These are phyloP conservation scores for Fusarium tanahbumbuense DNA, from an alignment of 2,329 filamentous ascomycete species.

Conservation along the genomic window DNA sequence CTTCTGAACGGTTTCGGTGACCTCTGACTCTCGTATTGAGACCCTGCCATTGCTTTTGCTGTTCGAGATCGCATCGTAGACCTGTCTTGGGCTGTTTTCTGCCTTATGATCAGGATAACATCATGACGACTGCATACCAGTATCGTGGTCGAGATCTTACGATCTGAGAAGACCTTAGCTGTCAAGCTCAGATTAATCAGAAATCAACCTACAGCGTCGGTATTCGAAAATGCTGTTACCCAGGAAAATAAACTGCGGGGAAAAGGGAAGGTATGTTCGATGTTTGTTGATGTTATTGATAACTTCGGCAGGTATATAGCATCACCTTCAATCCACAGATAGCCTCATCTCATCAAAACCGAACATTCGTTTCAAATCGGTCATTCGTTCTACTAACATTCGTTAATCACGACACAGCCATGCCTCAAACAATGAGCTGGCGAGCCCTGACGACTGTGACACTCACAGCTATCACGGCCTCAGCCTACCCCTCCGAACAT, in stretches of 20 bases:
- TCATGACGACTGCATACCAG: neutral
- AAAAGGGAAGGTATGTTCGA: neutral
- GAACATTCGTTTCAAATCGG: neutral
- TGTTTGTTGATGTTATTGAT: neutral
- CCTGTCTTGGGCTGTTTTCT: neutral
- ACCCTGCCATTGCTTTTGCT: no score
- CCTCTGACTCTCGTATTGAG: no score
- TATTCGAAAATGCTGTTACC: neutral
- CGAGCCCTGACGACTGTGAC: slow-evolving; percentile 4
- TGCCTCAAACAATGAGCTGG: slow-evolving; percentile 24
- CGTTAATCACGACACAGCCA: neutral
- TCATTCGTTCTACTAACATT: neutral
- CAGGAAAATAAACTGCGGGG: neutral
- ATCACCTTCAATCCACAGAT: no score
- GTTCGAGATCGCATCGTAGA: neutral
- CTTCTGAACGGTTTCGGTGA: no score
- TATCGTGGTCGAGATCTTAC: neutral
- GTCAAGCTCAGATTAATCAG: neutral
- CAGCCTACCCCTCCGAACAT: slow-evolving; percentile 8
- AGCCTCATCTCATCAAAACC: neutral
- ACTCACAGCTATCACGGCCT: neutral
- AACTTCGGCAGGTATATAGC: neutral
- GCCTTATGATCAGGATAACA: neutral
- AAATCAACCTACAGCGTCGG: neutral
- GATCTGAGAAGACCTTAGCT: neutral